phyloP scores from a whole-genome alignment of 768 basidiomycete species.

The Amylocystis lapponica region DNA sequence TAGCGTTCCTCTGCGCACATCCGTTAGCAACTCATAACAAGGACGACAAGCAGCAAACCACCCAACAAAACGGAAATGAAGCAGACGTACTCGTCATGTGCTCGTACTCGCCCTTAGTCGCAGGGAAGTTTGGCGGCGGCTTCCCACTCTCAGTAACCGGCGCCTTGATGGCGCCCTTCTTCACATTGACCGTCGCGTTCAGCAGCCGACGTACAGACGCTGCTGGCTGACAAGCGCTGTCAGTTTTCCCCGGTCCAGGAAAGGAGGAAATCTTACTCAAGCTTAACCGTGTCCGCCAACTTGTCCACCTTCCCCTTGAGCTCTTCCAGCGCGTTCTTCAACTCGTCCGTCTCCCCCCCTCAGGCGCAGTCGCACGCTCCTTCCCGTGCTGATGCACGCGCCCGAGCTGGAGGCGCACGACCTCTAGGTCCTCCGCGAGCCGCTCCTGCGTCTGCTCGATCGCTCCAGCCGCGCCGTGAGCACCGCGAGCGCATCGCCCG shows the following conservation, averaged over 20 bases:
- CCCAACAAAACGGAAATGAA: neutral
- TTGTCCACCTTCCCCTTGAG: conserved; percentile 33
- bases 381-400: conserved; percentile 6
- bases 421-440: conserved; percentile 27
- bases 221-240: conserved; percentile 34
- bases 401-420: conserved; percentile 23
- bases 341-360: conserved; percentile 10
- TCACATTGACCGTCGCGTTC: conserved; percentile 28
- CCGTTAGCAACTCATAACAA: neutral
- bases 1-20: conserved; percentile 34
- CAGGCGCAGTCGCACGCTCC: conserved; percentile 1
- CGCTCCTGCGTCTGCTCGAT: conserved; percentile 30
- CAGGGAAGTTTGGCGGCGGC: conserved; percentile 30
- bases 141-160: conserved; percentile 30
- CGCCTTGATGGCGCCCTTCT: conserved; percentile 28
- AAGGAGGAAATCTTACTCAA: conserved; percentile 27
- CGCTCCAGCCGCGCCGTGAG: conserved; percentile 24
- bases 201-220: conserved; percentile 32
- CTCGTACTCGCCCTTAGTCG: conserved; percentile 37
- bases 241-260: neutral
- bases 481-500: conserved; percentile 9
- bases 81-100: conserved; percentile 39
- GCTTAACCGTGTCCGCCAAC: conserved; percentile 23
- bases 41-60: neutral
- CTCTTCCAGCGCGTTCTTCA: conserved; percentile 23